Evolutionary conservation across 441 rosid species (phyloP).

Genomic region (Jatropha podagrica): DNA sequence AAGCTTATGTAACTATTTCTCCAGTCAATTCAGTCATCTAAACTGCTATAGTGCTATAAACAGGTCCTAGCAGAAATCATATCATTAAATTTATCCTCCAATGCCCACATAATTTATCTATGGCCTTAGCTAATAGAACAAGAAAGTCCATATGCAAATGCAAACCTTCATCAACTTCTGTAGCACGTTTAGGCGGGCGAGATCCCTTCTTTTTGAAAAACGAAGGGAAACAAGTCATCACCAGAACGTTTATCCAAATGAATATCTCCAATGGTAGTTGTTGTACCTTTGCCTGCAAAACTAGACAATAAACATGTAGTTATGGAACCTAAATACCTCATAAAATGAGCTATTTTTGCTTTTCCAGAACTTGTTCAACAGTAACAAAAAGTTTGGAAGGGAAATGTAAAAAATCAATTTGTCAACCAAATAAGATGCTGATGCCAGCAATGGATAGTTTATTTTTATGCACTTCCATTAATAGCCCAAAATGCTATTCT

Average conservation of each 20-base stretch:
- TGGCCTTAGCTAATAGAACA: not conserved
- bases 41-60: not conserved
- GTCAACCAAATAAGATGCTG: not conserved
- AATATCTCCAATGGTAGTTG: constrained; percentile 17
- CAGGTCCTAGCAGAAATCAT: not conserved
- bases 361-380: not conserved
- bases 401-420: not conserved
- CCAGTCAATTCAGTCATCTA: not conserved
- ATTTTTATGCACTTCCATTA: too few species aligned
- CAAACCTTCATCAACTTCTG: constrained; percentile 52
- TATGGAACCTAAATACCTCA: not conserved
- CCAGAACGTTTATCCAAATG: constrained; percentile 14
- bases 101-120: not conserved
- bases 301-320: constrained; percentile 8
- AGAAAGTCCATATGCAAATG: constrained; percentile 6
- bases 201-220: constrained; percentile 31
- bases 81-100: constrained; percentile 1
- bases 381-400: not conserved
- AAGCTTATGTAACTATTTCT: constrained; percentile 3
- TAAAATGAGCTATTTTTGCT: not conserved
- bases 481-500: too few species aligned
- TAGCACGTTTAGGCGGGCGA: constrained; percentile 15
- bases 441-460: too few species aligned
- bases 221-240: constrained; percentile 43
- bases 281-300: constrained; percentile 17